Evolutionary conservation across 2,329 filamentous ascomycete genomes (phyloP).

Genomic region (Botrytis medusae): DNA sequence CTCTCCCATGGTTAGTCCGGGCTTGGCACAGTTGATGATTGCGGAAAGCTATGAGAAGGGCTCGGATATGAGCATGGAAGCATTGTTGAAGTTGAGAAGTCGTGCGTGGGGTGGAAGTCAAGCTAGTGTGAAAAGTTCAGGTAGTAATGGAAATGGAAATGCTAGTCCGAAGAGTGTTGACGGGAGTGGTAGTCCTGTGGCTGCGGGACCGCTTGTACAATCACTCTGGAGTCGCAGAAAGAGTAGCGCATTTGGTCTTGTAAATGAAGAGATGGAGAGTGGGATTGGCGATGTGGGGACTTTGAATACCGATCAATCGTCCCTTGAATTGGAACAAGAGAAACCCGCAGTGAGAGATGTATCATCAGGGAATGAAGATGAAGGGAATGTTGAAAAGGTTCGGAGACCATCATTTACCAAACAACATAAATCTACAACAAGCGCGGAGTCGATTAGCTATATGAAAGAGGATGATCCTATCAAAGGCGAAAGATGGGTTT

Average conservation of each 20-base stretch:
- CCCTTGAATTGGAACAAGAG: conserved; percentile 23
- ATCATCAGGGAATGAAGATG: neutral
- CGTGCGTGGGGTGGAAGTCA: conserved; percentile 82
- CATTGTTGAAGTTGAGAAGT: conserved; percentile 67
- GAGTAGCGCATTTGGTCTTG: conserved; percentile 18
- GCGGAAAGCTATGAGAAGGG: conserved; percentile 52
- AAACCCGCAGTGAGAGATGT: neutral
- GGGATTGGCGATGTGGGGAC: conserved; percentile 23
- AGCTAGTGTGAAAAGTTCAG: conserved; percentile 61
- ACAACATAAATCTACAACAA: conserved; percentile 53
- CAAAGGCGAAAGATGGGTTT: conserved; percentile 60
- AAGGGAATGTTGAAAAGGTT: conserved; percentile 38
- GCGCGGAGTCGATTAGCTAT: conserved; percentile 70
- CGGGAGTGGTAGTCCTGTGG: conserved; percentile 35
- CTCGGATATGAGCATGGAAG: conserved; percentile 68
- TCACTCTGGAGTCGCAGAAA: conserved; percentile 14
- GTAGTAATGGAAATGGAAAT: conserved; percentile 42
- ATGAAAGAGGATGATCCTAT: conserved; percentile 60
- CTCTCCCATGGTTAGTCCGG: conserved; percentile 61
- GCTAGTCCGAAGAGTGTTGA: conserved; percentile 40
- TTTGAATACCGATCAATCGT: neutral
- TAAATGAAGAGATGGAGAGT: conserved; percentile 21
- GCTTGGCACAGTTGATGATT: conserved; percentile 70
- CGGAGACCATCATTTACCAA: conserved; percentile 15
- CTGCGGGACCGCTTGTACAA: conserved; percentile 12